Percentiles rank a stretch among this genome's conserved stretches.
These are phyloP conservation scores for Aureobasidium lini DNA, from an alignment of 2,329 filamentous ascomycete species.

Conservation along the genomic window DNA sequence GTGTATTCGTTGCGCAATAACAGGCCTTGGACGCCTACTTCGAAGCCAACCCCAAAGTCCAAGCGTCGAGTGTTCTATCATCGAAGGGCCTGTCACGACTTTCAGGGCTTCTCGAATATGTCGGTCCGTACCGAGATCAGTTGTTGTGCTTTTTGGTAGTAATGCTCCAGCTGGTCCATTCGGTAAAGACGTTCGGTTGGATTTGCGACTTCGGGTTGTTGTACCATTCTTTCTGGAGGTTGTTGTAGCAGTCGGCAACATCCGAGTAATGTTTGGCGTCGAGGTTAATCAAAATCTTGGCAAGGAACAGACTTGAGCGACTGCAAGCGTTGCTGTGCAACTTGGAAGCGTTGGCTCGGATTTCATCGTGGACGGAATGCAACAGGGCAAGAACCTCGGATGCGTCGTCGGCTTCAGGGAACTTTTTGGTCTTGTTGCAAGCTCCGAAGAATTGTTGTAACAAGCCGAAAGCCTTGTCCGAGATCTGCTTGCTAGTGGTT, in stretches of 20 bases:
- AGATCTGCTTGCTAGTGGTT: slow-evolving; percentile 69
- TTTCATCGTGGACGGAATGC: slow-evolving; percentile 60
- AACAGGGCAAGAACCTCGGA: slow-evolving; percentile 51
- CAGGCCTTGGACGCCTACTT: slow-evolving; percentile 7
- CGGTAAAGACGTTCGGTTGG: slow-evolving; percentile 37
- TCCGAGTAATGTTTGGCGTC: slow-evolving; percentile 33
- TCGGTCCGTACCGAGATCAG: slow-evolving; percentile 8
- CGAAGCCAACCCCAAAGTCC: not conserved
- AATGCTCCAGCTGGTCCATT: slow-evolving; percentile 40
- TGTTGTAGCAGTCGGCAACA: slow-evolving; percentile 35
- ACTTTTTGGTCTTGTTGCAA: slow-evolving; percentile 42
- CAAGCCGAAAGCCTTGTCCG: slow-evolving; percentile 64
- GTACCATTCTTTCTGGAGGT: slow-evolving; percentile 38
- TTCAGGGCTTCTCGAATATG: not conserved
- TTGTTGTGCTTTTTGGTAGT: slow-evolving; percentile 21
- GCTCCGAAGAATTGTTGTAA: slow-evolving; percentile 65
- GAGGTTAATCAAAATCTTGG: slow-evolving; percentile 51
- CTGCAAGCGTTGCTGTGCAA: slow-evolving; percentile 69
- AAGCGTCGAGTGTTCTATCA: not conserved
- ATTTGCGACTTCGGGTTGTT: slow-evolving; percentile 34
- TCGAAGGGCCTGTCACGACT: not conserved
- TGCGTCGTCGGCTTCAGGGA: slow-evolving; percentile 36
- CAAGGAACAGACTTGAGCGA: slow-evolving; percentile 60
- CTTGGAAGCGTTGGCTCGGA: slow-evolving; percentile 55
- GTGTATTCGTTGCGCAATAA: not conserved